Base-by-base conservation (phyloP, 148 eudicot species). In the Pouteria glomerata region DNA sequence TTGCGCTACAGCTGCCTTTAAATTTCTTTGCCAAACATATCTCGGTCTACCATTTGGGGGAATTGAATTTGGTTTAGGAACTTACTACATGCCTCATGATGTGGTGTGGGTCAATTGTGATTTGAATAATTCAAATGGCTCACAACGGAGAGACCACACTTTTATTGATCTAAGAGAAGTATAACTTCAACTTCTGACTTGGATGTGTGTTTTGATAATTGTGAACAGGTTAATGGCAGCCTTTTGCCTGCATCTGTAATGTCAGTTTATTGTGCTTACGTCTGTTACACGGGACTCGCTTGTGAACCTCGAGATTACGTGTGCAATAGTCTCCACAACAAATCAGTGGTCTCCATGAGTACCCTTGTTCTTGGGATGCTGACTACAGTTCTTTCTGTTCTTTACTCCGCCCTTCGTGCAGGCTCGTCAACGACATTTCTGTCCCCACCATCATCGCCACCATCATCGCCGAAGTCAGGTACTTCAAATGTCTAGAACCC, bases 361-460 rank as follows among this genome's bases (percentile, higher is more conserved):
- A 95, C 96, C 67, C 96, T 95, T 73, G 31, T 95, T 71, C 96
- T 95, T 33, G 99, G 99, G 76, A 81, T 95, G 97, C 85, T 95
- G 59, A 95, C 97, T 37, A 95, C 99, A 6, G 89, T 95, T 64
- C 90, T 95, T 26, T 95, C 99, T 7, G 93, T 95, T 73, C 76
- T 95, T 45, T 95, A 95, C 83, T 95, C 99, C 61, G 99, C 99
- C 61, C 86, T 95, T 72, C 99, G 99, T 74, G 99, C 99, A 39
- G 99, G 99, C 72, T 95, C 99, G 47, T 91, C 99, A 37, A 86
- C 85, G 56, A 88, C 99, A 29, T 92, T 95, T 77, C 75, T 95
- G 45, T 89, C 97, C 19, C 99, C 99, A 34, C 97, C 99, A n/a
- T 88, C 99, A 66, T 95, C 99, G 35, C 99, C 99, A 34, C 97